Percentiles rank a stretch among this genome's conserved stretches.
These are phyloP conservation scores for Ajuga reptans DNA, from an alignment of 305 asterid genomes.

Conservation along the genomic window DNA sequence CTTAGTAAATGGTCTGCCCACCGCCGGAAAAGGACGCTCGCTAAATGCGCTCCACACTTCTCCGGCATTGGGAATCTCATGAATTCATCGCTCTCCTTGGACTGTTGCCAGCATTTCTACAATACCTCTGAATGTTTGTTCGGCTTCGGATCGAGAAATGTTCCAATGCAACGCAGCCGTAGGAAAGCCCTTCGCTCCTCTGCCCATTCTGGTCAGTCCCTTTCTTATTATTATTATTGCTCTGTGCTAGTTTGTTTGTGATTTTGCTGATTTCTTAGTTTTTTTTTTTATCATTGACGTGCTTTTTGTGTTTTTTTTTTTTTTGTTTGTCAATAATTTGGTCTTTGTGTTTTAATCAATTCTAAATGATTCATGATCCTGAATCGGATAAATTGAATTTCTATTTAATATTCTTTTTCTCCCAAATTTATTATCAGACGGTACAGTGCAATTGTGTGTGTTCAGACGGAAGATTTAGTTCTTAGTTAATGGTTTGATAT, in stretches of 20 bases:
- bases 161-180: slow-evolving; percentile 29
- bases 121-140: slow-evolving; percentile 30
- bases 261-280: slow-evolving; percentile 2
- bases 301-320: background rate
- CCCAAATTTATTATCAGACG: slow-evolving; percentile 1
- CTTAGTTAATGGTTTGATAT: background rate
- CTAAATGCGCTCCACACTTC: slow-evolving; percentile 25
- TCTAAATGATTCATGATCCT: background rate
- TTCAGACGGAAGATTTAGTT: background rate
- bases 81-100: slow-evolving; percentile 38
- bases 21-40: slow-evolving; percentile 37
- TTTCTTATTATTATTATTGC: background rate
- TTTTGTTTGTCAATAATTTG: background rate
- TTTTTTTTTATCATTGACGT: background rate
- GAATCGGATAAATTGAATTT: background rate
- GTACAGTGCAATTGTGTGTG: background rate
- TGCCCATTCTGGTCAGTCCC: slow-evolving; percentile 40
- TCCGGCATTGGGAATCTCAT: slow-evolving; percentile 30
- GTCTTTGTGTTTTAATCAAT: slow-evolving; percentile 1
- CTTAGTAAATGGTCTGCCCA: slow-evolving; percentile 33
- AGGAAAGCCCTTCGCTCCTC: slow-evolving; percentile 24
- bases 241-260: background rate
- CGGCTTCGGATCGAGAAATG: slow-evolving; percentile 35
- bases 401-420: background rate
- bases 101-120: slow-evolving; percentile 34